A percentile compares a stretch with the other conserved stretches of the same genome.
Conservation (phyloP, 1,284 basidiomycete species). For the Malassezia yamatoensis region DNA sequence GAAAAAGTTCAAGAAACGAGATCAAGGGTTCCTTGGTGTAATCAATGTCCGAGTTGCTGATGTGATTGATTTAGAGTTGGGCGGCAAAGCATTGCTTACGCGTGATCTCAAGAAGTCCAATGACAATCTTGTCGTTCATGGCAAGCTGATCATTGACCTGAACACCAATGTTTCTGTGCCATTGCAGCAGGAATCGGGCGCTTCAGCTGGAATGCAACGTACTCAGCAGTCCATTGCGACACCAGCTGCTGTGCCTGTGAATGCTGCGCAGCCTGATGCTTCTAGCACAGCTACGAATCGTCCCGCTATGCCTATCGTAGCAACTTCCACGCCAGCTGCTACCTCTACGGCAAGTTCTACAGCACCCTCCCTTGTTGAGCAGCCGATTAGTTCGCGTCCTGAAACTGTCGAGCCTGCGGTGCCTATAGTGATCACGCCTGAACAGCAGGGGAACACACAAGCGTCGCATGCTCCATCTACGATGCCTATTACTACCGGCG, state of each 20-base stretch:
- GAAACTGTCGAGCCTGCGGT: conserved; percentile 4
- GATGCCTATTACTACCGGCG: background rate
- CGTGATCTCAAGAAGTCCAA: conserved; percentile 47
- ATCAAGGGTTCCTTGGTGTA: conserved; percentile 87
- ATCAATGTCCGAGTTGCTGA: conserved; percentile 82
- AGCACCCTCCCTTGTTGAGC: background rate
- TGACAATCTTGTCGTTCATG: conserved; percentile 47
- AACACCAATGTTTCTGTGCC: conserved; percentile 45
- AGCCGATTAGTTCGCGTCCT: background rate
- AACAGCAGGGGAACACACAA: too few species aligned
- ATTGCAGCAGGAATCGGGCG: background rate
- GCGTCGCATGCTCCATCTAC: background rate
- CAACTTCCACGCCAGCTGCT: background rate
- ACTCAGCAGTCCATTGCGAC: conserved; percentile 24
- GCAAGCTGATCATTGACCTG: conserved; percentile 47
- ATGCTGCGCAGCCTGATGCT: background rate
- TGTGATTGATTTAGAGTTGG: conserved; percentile 76
- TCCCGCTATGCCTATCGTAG: background rate
- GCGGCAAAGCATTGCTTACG: conserved; percentile 63
- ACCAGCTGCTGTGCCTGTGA: conserved; percentile 24
- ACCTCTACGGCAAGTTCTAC: background rate
- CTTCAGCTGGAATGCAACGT: background rate
- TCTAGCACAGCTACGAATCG: background rate
- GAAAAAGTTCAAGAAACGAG: conserved; percentile 87
- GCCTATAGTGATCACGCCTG: background rate